phyloP scores from a whole-genome alignment of 495 filamentous ascomycete genomes.

The Mycothermus thermophilus region DNA sequence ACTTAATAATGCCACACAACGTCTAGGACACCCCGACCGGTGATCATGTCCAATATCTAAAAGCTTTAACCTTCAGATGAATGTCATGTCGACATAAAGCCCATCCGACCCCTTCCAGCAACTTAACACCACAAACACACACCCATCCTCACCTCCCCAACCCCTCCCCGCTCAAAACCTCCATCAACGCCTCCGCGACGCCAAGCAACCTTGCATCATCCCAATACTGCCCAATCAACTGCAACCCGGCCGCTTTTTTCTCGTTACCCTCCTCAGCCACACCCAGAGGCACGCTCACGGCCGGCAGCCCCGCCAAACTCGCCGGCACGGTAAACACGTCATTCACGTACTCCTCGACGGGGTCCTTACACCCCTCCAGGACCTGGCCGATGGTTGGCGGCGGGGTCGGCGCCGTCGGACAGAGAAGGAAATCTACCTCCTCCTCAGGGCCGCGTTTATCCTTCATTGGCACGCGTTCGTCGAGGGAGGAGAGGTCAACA shows the following conservation, averaged over 20 bases:
- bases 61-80: no score
- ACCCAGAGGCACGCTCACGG: conserved; percentile 65
- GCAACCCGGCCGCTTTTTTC: conserved; percentile 51
- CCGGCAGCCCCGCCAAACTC: conserved; percentile 81
- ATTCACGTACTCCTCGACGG: conserved; percentile 55
- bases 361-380: conserved; percentile 15
- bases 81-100: no score
- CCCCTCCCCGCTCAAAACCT: conserved; percentile 2
- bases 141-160: no score
- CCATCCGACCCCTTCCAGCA: no score
- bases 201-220: conserved; percentile 57
- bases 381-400: conserved; percentile 51
- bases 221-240: conserved; percentile 83
- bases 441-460: conserved; percentile 33
- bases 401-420: conserved; percentile 68
- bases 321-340: conserved; percentile 95
- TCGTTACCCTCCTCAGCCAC: conserved; percentile 17
- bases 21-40: no score
- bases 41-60: no score
- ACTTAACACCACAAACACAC: no score
- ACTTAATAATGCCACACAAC: no score
- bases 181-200: conserved; percentile 36
- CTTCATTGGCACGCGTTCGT: conserved; percentile 25
- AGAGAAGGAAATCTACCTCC: conserved; percentile 74
- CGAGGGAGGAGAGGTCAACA: conserved; percentile 34